Evolutionary conservation across 345 rosid genomes (phyloP), one percentile per base, ranked within the genome.

Genomic region (Fremontodendron californicum): DNA sequence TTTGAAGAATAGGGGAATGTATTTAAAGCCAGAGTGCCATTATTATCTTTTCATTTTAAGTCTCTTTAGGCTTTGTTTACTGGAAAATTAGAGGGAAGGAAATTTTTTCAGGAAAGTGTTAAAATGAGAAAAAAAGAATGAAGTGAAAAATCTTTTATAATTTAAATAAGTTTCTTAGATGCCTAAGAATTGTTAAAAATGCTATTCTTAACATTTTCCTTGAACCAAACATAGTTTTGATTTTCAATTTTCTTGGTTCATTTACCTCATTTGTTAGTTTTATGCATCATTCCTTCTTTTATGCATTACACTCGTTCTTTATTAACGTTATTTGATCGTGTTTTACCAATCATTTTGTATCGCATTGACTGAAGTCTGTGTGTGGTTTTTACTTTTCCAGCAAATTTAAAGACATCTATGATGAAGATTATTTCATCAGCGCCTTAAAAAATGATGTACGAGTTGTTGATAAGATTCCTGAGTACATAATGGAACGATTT

Each of bases 401-500:
- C 87, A 92, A 92, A 84, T 96, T 96, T 71, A 72, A 81, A 23
- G 97, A 96, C 61, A 96, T 96, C 75, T 94, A 92, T 70, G 96
- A 96, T 78, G 94, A 94, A 85, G 98, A 94, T 12, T 92, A 77
- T 83, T 96, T 96, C 76, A 81, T 90, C 75, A 86, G 42, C 76
- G 71, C 87, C 77, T 90, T 94, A 86, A 83, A 87, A 76, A 92
- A 94, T 88, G 95, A 90, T 45, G 98, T 96, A 68, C 89, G 86
- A 77, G 93, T 96, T 73, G 96, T 94, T 72, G 84, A 91, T 85
- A 83, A 83, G 79, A 90, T 96, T 85, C 99, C 99, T 62, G 97
- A 79, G 58, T 94, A 92, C 72, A 69, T 94, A 77, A 96, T 94
- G 99, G 99, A 93, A 81, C 97, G 99, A 40, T 96, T 91, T 90